These are phyloP conservation scores for Apiotrichum akiyoshidainum DNA, from an alignment of 1,284 basidiomycete genomes.

Conservation along the genomic window DNA sequence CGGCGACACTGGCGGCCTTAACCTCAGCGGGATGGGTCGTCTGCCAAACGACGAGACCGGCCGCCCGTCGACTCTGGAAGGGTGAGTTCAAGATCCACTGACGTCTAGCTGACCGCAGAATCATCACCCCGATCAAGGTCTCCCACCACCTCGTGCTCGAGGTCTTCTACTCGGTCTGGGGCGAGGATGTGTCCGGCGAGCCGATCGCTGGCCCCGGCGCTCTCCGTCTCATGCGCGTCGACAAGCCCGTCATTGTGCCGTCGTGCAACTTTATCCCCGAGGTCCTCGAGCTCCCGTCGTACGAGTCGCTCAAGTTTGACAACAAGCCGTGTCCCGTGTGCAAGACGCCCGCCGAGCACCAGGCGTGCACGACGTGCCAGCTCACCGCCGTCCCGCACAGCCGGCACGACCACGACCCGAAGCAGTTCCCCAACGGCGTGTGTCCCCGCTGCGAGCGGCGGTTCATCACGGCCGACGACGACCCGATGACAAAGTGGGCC, in stretches of 20 bases:
- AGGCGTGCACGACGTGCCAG: constrained; percentile 26
- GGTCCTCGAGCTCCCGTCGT: constrained; percentile 20
- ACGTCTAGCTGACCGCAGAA: constrained; percentile 5
- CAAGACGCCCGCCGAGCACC: constrained; percentile 13
- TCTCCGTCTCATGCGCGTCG: constrained; percentile 41
- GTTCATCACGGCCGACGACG: constrained; percentile 24
- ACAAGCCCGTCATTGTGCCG: constrained; percentile 38
- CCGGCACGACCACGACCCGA: constrained; percentile 29
- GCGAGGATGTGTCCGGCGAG: constrained; percentile 28
- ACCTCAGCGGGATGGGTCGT: constrained; percentile 24
- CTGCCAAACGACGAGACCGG: constrained; percentile 38
- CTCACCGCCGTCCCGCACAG: constrained; percentile 25
- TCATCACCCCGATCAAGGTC: constrained; percentile 47
- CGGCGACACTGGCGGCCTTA: constrained; percentile 16
- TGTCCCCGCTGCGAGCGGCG: constrained; percentile 29
- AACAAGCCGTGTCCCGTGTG: constrained; percentile 22
- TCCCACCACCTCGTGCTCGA: constrained; percentile 41
- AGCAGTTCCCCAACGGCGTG: constrained; percentile 26
- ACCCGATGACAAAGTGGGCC: constrained; percentile 18
- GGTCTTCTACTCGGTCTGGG: constrained; percentile 47
- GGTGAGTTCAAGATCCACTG: constrained; percentile 1
- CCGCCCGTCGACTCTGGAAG: constrained; percentile 34
- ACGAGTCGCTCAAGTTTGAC: constrained; percentile 17
- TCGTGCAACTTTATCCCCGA: constrained; percentile 27
- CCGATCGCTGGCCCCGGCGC: constrained; percentile 30